Base-by-base conservation (phyloP, 352 stramenopile genomes). In the Blastocystis sp. region DNA sequence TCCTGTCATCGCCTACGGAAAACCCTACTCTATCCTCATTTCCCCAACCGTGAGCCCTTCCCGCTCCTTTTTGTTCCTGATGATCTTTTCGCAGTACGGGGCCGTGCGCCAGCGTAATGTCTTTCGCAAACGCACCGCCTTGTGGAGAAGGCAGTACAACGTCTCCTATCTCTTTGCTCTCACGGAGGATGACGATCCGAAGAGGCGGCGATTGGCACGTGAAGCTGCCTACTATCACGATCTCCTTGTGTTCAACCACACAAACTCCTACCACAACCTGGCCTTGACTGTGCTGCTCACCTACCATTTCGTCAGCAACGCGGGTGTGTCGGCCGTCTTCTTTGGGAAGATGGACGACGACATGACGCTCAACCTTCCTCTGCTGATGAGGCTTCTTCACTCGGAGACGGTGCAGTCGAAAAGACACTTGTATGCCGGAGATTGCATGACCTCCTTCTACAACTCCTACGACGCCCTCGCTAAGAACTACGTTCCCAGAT, bases 191-290 rank as follows among this genome's bases (percentile, higher is more conserved):
- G 61, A 66, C 40, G 40, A 66, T 66, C 61, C 61, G 40, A 66
- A 34, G 61, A 66, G 28, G 61, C 4, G 11, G 40, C 61, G 40
- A 66, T n/a, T 66, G 28, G 28, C 28, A 40, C 10, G n/a, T 14
- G 61, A 66, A 66, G 28, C 61, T n/a, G 61, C 28, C 7, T 34
- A 66, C 14, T 66, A 40, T 66, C n/a, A 34, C 4, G 61, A 66
- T 34, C 28, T 66, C 40, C 61, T 66, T 34, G n/a, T 66, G 28
- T 66, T 66, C 61, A 66, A 66, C 11, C 61, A 66, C 14, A 66
- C 61, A 66, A 66, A 66, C 61, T 66, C 61, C 61, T 66, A 66
- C 40, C 61, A 66, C 61, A 66, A 66, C 40, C 61, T 66, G 11
- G 61, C 61, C 40, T 34, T 66, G 10, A 40, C 61, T 0, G 61